Evolutionary conservation across 345 rosid genomes (phyloP).

Genomic region (Eutrema yunnanense): DNA sequence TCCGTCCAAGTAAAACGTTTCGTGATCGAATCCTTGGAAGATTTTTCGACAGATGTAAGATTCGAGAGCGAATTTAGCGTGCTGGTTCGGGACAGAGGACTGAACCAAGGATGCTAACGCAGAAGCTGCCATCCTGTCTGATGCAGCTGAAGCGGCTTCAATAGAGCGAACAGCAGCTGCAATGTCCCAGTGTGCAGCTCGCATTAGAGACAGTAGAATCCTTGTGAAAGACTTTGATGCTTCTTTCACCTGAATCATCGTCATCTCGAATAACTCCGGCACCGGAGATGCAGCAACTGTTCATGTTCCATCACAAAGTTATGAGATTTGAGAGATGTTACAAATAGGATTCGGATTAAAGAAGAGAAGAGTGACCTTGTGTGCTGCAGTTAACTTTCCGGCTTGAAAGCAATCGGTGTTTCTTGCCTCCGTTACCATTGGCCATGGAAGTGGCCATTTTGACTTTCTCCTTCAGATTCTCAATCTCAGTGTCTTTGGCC

Average conservation of each 20-base stretch:
- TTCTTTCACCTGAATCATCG: conserved; percentile 67
- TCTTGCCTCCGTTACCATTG: conserved; percentile 44
- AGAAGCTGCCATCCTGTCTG: conserved; percentile 28
- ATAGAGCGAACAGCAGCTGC: conserved; percentile 90
- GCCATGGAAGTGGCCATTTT: conserved; percentile 24
- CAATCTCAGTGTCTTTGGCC: conserved; percentile 59
- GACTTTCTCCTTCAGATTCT: conserved; percentile 72
- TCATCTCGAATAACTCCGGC: conserved; percentile 72
- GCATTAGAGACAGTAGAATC: conserved; percentile 74
- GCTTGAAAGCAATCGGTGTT: conserved; percentile 51
- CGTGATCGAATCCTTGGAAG: conserved; percentile 86
- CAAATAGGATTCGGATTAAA: neutral
- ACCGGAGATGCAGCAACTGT: conserved; percentile 73
- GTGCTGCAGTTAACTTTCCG: conserved; percentile 65
- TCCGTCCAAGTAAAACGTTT: conserved; percentile 90
- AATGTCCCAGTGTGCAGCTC: conserved; percentile 90
- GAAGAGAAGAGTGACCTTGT: conserved; percentile 28
- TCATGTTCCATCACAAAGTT: neutral
- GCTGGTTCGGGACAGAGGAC: conserved; percentile 54
- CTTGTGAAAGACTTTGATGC: conserved; percentile 74
- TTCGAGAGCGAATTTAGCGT: conserved; percentile 78
- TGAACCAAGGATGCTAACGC: conserved; percentile 42
- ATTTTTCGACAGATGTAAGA: conserved; percentile 70
- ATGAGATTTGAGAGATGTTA: neutral
- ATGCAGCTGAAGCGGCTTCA: conserved; percentile 56